Conservation (phyloP, 2,329 filamentous ascomycete species). For the Aspergillus cejpii region DNA sequence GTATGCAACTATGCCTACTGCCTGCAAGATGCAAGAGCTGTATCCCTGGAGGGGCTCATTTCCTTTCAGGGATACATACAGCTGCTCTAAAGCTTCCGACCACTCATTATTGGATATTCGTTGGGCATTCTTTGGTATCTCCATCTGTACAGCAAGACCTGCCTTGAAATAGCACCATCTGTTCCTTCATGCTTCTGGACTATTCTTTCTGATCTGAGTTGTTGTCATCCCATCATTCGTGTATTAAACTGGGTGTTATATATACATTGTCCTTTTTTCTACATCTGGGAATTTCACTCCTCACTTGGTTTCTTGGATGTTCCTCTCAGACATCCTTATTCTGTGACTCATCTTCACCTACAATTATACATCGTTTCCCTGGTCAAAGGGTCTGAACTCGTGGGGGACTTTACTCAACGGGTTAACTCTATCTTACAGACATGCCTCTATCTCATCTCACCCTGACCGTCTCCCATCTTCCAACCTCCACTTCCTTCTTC, state of each 20-base stretch:
- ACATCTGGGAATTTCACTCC: background rate
- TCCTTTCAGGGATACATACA: conserved; percentile 7
- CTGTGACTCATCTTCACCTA: background rate
- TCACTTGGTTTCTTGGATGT: background rate
- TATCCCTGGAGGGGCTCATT: conserved; percentile 9
- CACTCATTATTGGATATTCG: conserved; percentile 14
- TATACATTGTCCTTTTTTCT: background rate
- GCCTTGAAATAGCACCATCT: background rate
- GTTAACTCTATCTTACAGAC: conserved; percentile 9
- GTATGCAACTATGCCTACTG: conserved; percentile 16
- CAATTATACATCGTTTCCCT: background rate
- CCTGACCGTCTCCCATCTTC: conserved; percentile 67
- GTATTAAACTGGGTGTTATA: conserved; percentile 7
- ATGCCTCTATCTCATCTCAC: conserved; percentile 60
- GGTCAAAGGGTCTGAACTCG: conserved; percentile 8
- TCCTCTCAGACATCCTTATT: background rate
- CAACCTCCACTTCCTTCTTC: conserved; percentile 77
- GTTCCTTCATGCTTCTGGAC: conserved; percentile 1
- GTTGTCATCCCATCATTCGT: conserved; percentile 1
- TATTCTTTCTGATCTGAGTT: too few species aligned
- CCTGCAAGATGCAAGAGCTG: conserved; percentile 14
- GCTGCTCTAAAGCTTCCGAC: conserved; percentile 8
- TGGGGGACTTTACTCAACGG: conserved; percentile 12
- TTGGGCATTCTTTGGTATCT: conserved; percentile 13
- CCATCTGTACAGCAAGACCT: background rate